Percentiles rank a stretch among this genome's conserved stretches.
Evolutionary conservation across 371 early-diverging fungal genomes (phyloP).

Genomic region (Quaeritorhiza haematococci): DNA sequence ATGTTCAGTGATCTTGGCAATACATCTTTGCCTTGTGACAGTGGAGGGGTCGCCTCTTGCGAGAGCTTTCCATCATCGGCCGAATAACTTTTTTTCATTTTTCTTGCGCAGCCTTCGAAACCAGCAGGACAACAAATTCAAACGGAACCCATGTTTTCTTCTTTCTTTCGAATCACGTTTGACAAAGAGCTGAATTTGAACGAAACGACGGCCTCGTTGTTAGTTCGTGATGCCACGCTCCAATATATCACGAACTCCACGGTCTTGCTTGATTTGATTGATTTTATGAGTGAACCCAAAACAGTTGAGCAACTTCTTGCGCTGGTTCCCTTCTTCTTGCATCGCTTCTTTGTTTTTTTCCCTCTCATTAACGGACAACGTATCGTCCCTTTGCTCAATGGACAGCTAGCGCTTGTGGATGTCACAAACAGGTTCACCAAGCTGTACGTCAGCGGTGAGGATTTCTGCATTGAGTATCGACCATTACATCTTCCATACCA

Average conservation of each 20-base stretch:
- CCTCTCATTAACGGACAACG: not conserved
- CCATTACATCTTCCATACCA: slow-evolving; percentile 45
- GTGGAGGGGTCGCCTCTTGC: no score
- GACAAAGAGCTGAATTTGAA: slow-evolving; percentile 20
- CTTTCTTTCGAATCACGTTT: slow-evolving; percentile 1
- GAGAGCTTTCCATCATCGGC: no score
- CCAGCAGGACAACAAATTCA: not conserved
- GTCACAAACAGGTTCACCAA: slow-evolving; percentile 15
- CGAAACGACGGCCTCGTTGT: slow-evolving; percentile 12
- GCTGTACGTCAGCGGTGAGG: slow-evolving; percentile 9
- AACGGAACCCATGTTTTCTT: slow-evolving; percentile 14
- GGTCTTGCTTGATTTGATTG: slow-evolving; percentile 4
- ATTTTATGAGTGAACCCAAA: slow-evolving; percentile 16
- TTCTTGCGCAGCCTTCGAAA: no score
- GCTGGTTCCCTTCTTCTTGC: not conserved
- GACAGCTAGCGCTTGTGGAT: slow-evolving; percentile 10
- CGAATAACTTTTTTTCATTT: no score
- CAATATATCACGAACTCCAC: not conserved
- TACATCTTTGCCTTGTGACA: no score
- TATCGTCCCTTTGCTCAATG: not conserved
- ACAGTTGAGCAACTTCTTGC: slow-evolving; percentile 3
- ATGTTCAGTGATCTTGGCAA: no score
- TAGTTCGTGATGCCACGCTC: slow-evolving; percentile 1
- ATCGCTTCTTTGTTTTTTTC: not conserved
- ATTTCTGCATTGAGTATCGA: slow-evolving; percentile 44